Evolutionary conservation across 768 basidiomycete species (phyloP), one percentile per base, ranked within the genome.

Genomic region (Lactarius quietus): DNA sequence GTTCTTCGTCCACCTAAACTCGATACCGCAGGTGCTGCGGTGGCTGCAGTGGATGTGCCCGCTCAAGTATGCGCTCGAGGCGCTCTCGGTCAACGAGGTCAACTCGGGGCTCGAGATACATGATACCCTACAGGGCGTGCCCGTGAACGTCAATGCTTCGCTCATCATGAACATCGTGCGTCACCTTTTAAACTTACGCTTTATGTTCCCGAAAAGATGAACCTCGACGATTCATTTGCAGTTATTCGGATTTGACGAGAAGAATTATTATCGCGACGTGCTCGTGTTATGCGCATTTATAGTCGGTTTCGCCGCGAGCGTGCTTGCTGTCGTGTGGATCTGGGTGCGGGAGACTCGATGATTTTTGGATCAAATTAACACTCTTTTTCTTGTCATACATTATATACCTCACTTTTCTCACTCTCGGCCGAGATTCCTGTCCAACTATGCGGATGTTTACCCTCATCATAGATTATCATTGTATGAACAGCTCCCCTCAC

Each of bases 11-110:
- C 92, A 96, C 73, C 81, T 96, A 63, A 76, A 78, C 66, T 80
- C 83, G 65, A 96, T 98, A 64, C 94, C 95, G 4, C 90, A 92
- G 2, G 93, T 95, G 2, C 82, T 98, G 1, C 84, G 95, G 18
- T 98, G 95, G 95, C 79, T 98, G 60, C 89, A 95, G 72, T 98
- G 93, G 89, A 70, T 95, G 63, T 90, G 89, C 61, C 90, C 92
- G 43, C 81, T 94, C 55, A 93, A 93, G 75, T 93, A 86, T 73
- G 80, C 82, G 29, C 79, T 92, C n/a, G 92, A 93, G 73, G 95
- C 95, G 6, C 79, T 97, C 18, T 81, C 88, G 15, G 90, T 97
- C 41, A 98, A 98, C 72, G 95, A 98, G 74, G 93, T 98, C 18
- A 86, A 86, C 43, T 89, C 91, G 5, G 95, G 95, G 3, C 78